Evolutionary conservation across 495 filamentous ascomycete species (phyloP).

Genomic region (Neurospora terricola): DNA sequence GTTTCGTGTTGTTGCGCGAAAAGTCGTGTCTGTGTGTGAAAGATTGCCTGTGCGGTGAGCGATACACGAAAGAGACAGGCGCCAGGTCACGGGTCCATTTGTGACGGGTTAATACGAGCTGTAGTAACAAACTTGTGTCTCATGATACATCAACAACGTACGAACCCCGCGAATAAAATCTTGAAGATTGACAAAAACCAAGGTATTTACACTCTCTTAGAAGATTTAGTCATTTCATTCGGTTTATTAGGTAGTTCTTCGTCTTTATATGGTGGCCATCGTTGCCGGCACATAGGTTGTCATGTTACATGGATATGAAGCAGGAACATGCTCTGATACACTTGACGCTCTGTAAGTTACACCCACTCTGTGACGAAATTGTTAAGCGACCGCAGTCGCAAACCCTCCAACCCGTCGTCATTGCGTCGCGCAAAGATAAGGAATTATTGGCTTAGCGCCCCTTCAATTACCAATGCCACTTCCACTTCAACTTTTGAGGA

Average conservation of each 20-base stretch:
- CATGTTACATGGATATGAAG: neutral
- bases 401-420: neutral
- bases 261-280: too few species aligned
- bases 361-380: neutral
- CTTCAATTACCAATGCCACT: neutral
- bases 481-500: neutral
- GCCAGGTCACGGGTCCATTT: neutral
- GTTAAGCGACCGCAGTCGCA: neutral
- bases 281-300: too few species aligned
- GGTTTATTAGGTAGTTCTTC: too few species aligned
- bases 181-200: too few species aligned
- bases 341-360: neutral
- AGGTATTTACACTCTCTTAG: too few species aligned
- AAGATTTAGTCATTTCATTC: too few species aligned
- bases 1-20: neutral
- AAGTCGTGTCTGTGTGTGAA: neutral
- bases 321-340: too few species aligned
- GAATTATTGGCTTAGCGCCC: neutral
- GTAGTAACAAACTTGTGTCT: neutral
- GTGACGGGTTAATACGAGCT: neutral
- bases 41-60: neutral
- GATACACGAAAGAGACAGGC: neutral
- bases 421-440: neutral
- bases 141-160: neutral
- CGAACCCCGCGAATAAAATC: too few species aligned